A percentile compares a stretch with the other conserved stretches of the same genome.
phyloP scores from a whole-genome alignment of 331 rosid genomes.

The Phaseolus coccineus region DNA sequence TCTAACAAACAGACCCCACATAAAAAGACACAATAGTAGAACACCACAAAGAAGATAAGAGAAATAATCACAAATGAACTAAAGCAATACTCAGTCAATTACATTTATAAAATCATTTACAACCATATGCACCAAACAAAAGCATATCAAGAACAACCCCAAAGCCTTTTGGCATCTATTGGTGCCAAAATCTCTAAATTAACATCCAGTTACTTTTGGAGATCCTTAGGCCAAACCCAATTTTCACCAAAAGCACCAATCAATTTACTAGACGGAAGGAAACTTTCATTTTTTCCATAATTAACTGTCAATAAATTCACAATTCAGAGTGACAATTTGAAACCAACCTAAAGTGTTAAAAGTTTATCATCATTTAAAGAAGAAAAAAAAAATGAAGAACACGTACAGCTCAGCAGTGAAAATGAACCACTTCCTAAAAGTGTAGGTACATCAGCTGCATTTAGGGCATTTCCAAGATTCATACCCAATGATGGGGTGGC shows the following conservation, averaged over 20 bases:
- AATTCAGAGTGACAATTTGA: neutral
- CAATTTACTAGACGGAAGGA: neutral
- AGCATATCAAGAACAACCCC: neutral
- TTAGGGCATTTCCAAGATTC: conserved; percentile 72
- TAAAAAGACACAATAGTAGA: conserved; percentile 2
- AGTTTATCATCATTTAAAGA: conserved; percentile 27
- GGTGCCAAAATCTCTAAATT: conserved; percentile 11
- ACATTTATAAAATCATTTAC: neutral
- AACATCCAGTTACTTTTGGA: neutral
- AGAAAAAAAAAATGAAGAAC: conserved; percentile 37
- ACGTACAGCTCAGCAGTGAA: conserved; percentile 87
- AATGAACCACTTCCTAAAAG: conserved; percentile 87
- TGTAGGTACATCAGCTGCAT: conserved; percentile 97
- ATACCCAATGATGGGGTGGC: conserved; percentile 65
- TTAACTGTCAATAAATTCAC: neutral
- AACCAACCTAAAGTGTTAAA: conserved; percentile 31
- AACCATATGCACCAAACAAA: neutral
- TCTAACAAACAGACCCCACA: neutral
- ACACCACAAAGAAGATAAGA: neutral
- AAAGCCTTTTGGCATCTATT: neutral
- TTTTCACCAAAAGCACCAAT: neutral
- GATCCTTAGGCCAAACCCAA: neutral
- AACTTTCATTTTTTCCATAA: neutral
- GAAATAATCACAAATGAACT: neutral
- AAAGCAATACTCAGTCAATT: neutral